Base-by-base conservation (phyloP, 129 eudicot genomes). In the Solidago caesia region DNA sequence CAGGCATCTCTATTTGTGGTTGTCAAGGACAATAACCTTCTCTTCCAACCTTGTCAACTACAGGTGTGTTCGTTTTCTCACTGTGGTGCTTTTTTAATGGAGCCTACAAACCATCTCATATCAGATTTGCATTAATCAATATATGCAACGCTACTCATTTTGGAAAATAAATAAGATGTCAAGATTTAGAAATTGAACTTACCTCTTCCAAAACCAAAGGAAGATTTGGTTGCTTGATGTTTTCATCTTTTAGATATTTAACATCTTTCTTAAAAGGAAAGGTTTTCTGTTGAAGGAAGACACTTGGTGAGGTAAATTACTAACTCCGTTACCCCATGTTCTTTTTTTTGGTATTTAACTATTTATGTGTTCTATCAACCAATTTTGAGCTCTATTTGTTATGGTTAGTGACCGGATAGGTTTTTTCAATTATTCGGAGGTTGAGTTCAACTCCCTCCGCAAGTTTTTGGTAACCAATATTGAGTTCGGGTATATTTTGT, bases 31-130 rank as follows among this genome's bases (percentile, higher is more conserved):
- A 59, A 69, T 68, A 44, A 91, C 87, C 80, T 85, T 95, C 15
- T 87, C 96, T 79, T 95, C 99, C 51, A 95, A 77, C 67, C 79
- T 95, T 95, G 74, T 89, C 94, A 61, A 95, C 87, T 69, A 81
- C 64, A 0, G 86, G 94, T 21, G 58, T 67, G 63, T 82, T 70
- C 5, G n/a, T 41, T 44, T 72, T 45, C 67, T 79, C 80, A 64
- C 63, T 64, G 39, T 51, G 29, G 47, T 39, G 68, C 44, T 71
- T 82, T 64, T 43, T 75, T 29, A 52, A n/a, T 15, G 69, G 44
- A 21, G 64, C 84, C 89, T 89, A 77, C 56, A 75, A 64, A 71
- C 33, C 9, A 16, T n/a, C 68, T 71, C 25, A 33, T 47, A 59
- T 47, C 49, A 47, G 73, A 70, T 21, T 61, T 73, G 49, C 44